Percentiles rank a stretch among this genome's conserved stretches.
Evolutionary conservation across 2,329 filamentous ascomycete species (phyloP).

Genomic region (Exophiala bonariae): DNA sequence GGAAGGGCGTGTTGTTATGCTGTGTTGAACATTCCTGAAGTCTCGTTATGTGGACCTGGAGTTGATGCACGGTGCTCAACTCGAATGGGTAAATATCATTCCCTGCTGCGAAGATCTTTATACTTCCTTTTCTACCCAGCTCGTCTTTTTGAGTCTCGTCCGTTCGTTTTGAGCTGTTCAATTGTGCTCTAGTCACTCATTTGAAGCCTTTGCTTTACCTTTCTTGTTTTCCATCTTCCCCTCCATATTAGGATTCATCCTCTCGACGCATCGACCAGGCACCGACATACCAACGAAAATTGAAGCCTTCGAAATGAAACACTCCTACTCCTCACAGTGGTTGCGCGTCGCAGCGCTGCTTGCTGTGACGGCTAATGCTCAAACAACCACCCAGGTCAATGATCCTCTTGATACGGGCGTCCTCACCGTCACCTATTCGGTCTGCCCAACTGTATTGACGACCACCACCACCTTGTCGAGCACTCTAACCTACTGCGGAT

Average conservation of each 20-base stretch:
- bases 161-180: conserved; percentile 19
- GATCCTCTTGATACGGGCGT: conserved; percentile 14
- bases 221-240: not conserved
- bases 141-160: conserved; percentile 18
- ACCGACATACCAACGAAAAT: no score
- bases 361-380: conserved; percentile 23
- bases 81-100: conserved; percentile 24
- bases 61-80: conserved; percentile 11
- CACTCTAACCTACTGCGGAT: conserved; percentile 26
- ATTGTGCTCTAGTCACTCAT: conserved; percentile 19
- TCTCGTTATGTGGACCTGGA: conserved; percentile 18
- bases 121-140: conserved; percentile 11
- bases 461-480: conserved; percentile 27
- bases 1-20: conserved; percentile 9
- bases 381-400: conserved; percentile 23
- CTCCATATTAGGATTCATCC: no score
- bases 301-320: conserved; percentile 17
- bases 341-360: conserved; percentile 23
- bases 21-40: conserved; percentile 24
- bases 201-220: conserved; percentile 11
- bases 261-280: no score
- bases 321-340: conserved; percentile 11
- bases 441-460: conserved; percentile 25
- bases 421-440: conserved; percentile 26
- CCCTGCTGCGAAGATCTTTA: conserved; percentile 12